Conservation (phyloP, 1,284 basidiomycete species). For the Rhodotorula sp. region DNA sequence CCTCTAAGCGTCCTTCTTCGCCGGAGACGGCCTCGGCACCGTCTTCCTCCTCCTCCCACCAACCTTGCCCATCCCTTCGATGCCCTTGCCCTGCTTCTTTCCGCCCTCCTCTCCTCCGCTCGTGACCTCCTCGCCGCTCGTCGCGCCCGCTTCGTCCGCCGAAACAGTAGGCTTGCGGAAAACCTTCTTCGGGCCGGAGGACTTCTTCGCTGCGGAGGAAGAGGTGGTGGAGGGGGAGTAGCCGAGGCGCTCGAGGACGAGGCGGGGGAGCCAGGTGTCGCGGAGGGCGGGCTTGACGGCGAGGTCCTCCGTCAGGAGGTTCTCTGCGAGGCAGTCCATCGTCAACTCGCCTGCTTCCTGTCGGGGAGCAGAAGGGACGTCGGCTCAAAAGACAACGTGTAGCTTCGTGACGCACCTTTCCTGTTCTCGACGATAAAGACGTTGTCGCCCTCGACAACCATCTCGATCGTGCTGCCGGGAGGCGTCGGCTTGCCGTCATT, state of each 20-base stretch:
- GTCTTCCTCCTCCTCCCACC: constrained; percentile 37
- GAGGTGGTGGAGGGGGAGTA: neutral
- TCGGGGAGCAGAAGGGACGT: neutral
- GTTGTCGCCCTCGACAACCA: constrained; percentile 44
- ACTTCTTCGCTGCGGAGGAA: neutral
- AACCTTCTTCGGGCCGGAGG: constrained; percentile 3
- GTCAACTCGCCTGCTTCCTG: neutral
- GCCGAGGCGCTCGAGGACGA: constrained; percentile 5
- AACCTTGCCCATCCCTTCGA: constrained; percentile 33
- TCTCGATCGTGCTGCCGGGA: constrained; percentile 39
- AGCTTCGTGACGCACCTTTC: constrained; percentile 42
- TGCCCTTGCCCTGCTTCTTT: constrained; percentile 16
- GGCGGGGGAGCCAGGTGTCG: constrained; percentile 35
- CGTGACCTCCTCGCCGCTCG: constrained; percentile 17
- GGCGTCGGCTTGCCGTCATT: constrained; percentile 34
- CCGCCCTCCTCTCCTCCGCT: constrained; percentile 13
- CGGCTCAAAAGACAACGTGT: too few species aligned
- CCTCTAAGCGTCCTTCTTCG: neutral
- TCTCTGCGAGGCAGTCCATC: constrained; percentile 7
- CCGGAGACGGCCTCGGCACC: constrained; percentile 10
- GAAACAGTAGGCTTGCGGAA: constrained; percentile 10
- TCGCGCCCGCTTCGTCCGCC: constrained; percentile 5
- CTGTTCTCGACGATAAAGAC: constrained; percentile 46
- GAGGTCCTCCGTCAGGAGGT: constrained; percentile 26
- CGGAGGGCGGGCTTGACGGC: constrained; percentile 20